These are phyloP conservation scores for Benincasa hispida DNA, from an alignment of 306 rosid genomes.

Conservation along the genomic window DNA sequence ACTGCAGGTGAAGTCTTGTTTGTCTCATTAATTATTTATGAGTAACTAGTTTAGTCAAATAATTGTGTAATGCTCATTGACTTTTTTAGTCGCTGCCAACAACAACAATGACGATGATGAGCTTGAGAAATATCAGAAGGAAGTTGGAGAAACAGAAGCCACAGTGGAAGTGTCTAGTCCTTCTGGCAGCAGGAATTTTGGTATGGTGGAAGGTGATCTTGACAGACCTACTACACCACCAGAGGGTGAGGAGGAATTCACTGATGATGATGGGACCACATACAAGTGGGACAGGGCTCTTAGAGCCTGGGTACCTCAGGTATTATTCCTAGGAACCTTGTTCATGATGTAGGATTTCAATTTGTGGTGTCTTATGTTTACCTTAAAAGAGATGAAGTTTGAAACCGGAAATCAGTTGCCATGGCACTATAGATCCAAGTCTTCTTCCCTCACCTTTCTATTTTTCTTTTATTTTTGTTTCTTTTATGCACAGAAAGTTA, in stretches of 20 bases:
- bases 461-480: neutral
- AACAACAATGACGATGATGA: conserved; percentile 28
- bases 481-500: neutral
- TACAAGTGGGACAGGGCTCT: conserved; percentile 75
- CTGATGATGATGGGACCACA: conserved; percentile 84
- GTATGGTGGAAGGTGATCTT: conserved; percentile 23
- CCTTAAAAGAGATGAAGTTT: neutral
- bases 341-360: neutral
- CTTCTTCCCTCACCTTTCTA: neutral
- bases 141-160: conserved; percentile 53
- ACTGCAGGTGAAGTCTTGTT: conserved; percentile 26
- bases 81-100: conserved; percentile 10
- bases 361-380: neutral
- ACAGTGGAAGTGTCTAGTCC: conserved; percentile 21
- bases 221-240: conserved; percentile 88
- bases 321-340: conserved; percentile 19
- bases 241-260: conserved; percentile 91
- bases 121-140: conserved; percentile 74
- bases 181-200: conserved; percentile 10
- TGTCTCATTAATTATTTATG: neutral
- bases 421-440: neutral
- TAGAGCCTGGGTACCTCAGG: conserved; percentile 94
- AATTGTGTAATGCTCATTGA: neutral
- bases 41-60: neutral
- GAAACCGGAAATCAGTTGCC: neutral